Evolutionary conservation across 192 early-diverging fungal species (phyloP).

Genomic region (Backusella tarrabulga): DNA sequence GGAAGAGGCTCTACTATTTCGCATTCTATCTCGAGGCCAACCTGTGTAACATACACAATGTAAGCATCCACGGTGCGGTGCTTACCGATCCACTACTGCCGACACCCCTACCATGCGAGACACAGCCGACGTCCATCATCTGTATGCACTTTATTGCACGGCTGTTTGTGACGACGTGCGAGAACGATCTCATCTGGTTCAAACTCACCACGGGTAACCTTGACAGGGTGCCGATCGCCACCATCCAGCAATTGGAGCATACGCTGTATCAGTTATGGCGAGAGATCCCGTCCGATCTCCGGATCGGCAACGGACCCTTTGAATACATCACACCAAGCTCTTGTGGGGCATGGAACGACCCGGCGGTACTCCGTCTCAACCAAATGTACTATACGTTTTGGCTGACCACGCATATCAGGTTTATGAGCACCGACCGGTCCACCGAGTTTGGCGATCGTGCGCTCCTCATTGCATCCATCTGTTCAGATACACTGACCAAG

Average conservation of each 20-base stretch:
- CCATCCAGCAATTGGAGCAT: not conserved
- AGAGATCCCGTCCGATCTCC: not conserved
- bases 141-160: not conserved
- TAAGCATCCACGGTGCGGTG: not conserved
- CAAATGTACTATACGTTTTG: not conserved
- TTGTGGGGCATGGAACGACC: not conserved
- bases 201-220: not conserved
- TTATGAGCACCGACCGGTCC: not conserved
- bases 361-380: not conserved
- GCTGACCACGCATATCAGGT: not conserved
- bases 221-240: not conserved
- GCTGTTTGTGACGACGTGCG: not conserved
- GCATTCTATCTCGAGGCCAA: not conserved
- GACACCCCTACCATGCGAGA: not conserved
- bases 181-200: not conserved
- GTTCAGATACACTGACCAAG: not conserved
- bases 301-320: not conserved
- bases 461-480: not conserved
- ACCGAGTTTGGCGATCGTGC: not conserved
- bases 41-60: not conserved
- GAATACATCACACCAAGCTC: not conserved
- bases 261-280: not conserved
- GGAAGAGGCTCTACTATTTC: not conserved
- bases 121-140: not conserved
- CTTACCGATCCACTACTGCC: not conserved